Percentiles rank a stretch among this genome's conserved stretches.
Conservation (phyloP, 768 basidiomycete genomes). For the Exidia glandulosa region DNA sequence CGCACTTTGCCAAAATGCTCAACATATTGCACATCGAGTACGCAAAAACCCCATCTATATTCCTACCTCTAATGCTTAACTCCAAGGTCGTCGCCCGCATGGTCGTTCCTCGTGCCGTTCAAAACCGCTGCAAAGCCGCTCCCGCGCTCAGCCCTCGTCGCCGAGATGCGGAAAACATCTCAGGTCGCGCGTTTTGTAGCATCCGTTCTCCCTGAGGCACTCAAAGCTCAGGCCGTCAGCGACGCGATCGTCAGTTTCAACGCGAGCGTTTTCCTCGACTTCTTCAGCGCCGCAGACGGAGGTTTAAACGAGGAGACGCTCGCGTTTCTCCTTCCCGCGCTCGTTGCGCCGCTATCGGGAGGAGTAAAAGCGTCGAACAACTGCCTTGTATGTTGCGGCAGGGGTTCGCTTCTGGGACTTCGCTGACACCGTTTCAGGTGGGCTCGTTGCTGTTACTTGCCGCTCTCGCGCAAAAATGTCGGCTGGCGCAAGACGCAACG, state of each 20-base stretch:
- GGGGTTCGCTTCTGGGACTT: no score
- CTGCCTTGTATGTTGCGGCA: neutral
- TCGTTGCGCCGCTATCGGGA: constrained; percentile 1
- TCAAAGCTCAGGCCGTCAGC: constrained; percentile 34
- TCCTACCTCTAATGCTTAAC: neutral
- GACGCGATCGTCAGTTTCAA: constrained; percentile 63
- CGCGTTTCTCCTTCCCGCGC: constrained; percentile 46
- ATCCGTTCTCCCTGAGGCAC: constrained; percentile 42
- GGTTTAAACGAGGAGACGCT: constrained; percentile 59
- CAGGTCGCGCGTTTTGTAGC: constrained; percentile 66
- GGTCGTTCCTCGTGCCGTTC: constrained; percentile 62
- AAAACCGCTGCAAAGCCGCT: constrained; percentile 68
- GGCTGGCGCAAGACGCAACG: constrained; percentile 46
- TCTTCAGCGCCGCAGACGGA: constrained; percentile 39
- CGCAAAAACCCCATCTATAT: constrained; percentile 15
- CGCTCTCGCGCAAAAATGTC: constrained; percentile 54
- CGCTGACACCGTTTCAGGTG: constrained; percentile 46
- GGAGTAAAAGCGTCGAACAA: neutral
- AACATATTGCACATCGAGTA: constrained; percentile 76
- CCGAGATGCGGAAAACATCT: constrained; percentile 60
- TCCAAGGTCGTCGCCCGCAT: constrained; percentile 45
- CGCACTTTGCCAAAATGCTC: constrained; percentile 89
- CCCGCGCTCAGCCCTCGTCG: constrained; percentile 61
- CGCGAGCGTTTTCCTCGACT: constrained; percentile 68
- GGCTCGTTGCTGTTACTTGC: constrained; percentile 66